These are phyloP conservation scores for Centrapalus pauciflorus DNA, from an alignment of 129 eudicot species.

Conservation along the genomic window DNA sequence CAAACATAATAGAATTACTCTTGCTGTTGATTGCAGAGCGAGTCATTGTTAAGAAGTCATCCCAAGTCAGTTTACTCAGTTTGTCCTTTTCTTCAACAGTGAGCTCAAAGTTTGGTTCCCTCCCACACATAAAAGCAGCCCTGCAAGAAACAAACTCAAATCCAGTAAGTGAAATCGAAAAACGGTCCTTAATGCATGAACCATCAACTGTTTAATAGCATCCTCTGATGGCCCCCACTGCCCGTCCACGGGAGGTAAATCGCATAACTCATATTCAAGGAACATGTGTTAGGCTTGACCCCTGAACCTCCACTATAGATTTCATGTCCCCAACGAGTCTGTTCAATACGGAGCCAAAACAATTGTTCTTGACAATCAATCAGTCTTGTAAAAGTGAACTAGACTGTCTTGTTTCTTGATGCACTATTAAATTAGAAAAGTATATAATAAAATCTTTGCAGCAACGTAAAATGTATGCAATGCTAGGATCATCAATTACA, in stretches of 20 bases:
- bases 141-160: slow-evolving; percentile 35
- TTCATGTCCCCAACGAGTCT: no score
- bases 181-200: neutral
- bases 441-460: neutral
- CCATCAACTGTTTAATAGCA: neutral
- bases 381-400: no score
- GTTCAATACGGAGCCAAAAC: neutral
- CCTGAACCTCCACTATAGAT: no score
- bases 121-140: slow-evolving; percentile 96
- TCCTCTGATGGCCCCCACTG: no score
- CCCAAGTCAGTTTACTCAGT: slow-evolving; percentile 79
- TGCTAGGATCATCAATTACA: no score
- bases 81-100: slow-evolving; percentile 69
- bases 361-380: slow-evolving; percentile 3
- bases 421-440: neutral
- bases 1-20: slow-evolving; percentile 42
- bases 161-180: neutral
- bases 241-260: no score
- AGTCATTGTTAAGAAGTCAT: slow-evolving; percentile 69
- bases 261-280: no score
- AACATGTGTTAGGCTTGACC: no score
- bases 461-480: neutral
- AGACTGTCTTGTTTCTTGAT: neutral
- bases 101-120: slow-evolving; percentile 91
- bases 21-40: slow-evolving; percentile 73